These are phyloP conservation scores for Oryza coarctata DNA, from an alignment of 176 grass and related monocot species.

Conservation along the genomic window DNA sequence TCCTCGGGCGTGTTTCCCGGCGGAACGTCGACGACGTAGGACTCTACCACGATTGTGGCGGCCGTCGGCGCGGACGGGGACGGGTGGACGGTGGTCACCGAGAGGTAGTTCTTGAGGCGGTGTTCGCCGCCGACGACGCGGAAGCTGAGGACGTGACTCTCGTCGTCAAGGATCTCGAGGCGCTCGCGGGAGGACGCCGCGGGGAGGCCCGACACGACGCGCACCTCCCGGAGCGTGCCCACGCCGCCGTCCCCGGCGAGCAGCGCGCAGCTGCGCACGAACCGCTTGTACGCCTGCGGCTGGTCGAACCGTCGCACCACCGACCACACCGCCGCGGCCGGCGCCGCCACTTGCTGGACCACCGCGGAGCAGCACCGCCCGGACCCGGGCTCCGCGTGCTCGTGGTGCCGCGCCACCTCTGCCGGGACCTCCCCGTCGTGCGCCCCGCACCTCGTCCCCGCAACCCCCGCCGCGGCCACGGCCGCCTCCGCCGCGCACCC, in stretches of 20 bases:
- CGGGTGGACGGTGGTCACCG: constrained; percentile 80
- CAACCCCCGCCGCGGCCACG: background rate
- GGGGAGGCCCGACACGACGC: constrained; percentile 82
- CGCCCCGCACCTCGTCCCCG: constrained; percentile 28
- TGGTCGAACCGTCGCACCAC: constrained; percentile 91
- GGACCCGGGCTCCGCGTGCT: constrained; percentile 48
- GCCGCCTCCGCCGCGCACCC: constrained; percentile 37
- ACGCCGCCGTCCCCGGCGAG: constrained; percentile 79
- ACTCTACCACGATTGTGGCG: constrained; percentile 86
- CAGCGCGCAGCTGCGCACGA: constrained; percentile 83
- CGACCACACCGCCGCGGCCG: constrained; percentile 73
- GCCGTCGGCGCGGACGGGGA: constrained; percentile 43
- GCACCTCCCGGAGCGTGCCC: constrained; percentile 87
- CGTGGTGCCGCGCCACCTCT: constrained; percentile 77
- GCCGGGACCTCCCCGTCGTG: constrained; percentile 58
- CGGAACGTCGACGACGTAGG: constrained; percentile 95
- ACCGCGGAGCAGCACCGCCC: constrained; percentile 84
- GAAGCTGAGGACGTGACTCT: constrained; percentile 88
- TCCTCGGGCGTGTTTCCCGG: constrained; percentile 86
- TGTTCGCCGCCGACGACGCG: constrained; percentile 93
- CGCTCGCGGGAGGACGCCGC: constrained; percentile 78
- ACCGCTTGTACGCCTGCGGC: constrained; percentile 90
- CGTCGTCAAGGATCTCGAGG: constrained; percentile 94
- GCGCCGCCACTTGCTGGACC: constrained; percentile 80
- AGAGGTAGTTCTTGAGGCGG: constrained; percentile 81